phyloP scores from a whole-genome alignment of 495 filamentous ascomycete species.

The Aspergillus cristatus region DNA sequence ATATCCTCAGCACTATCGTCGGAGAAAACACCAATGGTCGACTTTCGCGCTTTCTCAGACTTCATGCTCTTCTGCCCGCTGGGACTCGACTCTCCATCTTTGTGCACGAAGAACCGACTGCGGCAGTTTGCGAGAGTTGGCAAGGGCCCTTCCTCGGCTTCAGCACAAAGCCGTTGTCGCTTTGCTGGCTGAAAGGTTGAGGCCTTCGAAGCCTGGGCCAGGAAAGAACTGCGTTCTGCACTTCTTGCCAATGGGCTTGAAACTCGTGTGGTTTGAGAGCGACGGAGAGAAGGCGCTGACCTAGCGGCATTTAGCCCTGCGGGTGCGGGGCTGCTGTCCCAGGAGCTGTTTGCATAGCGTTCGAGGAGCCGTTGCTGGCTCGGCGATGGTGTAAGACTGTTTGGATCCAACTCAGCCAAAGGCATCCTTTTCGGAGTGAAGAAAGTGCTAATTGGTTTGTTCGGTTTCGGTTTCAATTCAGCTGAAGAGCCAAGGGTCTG shows the following conservation, averaged over 20 bases:
- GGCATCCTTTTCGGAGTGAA: conserved; percentile 70
- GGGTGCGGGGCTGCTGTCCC: conserved; percentile 39
- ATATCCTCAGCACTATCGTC: conserved; percentile 59
- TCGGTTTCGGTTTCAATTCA: conserved; percentile 51
- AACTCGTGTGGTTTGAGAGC: conserved; percentile 24
- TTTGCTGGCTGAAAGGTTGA: conserved; percentile 46
- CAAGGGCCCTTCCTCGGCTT: conserved; percentile 34
- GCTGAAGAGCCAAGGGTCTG: conserved; percentile 37
- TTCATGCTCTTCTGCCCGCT: conserved; percentile 36
- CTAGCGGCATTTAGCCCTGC: conserved; percentile 21
- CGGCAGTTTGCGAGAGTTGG: conserved; percentile 25
- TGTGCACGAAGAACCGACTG: conserved; percentile 51
- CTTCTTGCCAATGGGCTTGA: conserved; percentile 29
- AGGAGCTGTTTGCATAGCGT: conserved; percentile 43
- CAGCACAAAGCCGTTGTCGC: conserved; percentile 52
- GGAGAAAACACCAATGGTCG: conserved; percentile 51
- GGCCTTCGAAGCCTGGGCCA: conserved; percentile 32
- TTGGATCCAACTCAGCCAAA: conserved; percentile 78
- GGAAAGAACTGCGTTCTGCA: conserved; percentile 37
- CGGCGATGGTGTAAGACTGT: conserved; percentile 66
- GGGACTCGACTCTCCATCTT: conserved; percentile 37
- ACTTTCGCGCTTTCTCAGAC: conserved; percentile 39
- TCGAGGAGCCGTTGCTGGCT: conserved; percentile 54
- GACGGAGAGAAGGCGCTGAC: conserved; percentile 27
- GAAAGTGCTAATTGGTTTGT: conserved; percentile 63